These are phyloP conservation scores for Coemansia sp. DNA, from an alignment of 192 early-diverging fungal genomes.

Conservation along the genomic window DNA sequence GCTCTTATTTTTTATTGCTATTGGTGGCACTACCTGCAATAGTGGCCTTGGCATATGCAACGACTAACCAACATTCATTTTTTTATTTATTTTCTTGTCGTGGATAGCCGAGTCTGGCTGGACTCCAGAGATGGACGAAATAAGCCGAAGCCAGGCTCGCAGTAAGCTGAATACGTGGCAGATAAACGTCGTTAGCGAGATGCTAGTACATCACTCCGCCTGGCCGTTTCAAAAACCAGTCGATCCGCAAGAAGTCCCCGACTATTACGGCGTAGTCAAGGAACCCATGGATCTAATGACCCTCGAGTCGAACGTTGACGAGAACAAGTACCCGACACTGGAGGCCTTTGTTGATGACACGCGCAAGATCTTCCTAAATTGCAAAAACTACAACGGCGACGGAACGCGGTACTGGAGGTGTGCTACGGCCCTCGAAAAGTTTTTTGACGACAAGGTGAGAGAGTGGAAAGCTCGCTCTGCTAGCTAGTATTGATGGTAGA, in stretches of 20 bases:
- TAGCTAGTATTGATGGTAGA: constrained; percentile 8
- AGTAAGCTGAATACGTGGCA: constrained; percentile 55
- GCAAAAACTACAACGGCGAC: constrained; percentile 87
- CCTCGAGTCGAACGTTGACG: constrained; percentile 77
- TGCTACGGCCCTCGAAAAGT: constrained; percentile 71
- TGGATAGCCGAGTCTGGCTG: constrained; percentile 80
- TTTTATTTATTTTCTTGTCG: neutral
- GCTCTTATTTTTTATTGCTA: neutral
- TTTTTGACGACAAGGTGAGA: constrained; percentile 70
- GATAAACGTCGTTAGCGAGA: constrained; percentile 71
- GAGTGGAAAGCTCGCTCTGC: constrained; percentile 57
- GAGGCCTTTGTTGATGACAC: constrained; percentile 82
- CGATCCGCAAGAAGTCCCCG: constrained; percentile 78
- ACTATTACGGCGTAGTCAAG: constrained; percentile 94
- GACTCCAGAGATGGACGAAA: constrained; percentile 81
- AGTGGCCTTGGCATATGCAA: too few relatives aligned
- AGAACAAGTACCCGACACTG: constrained; percentile 77
- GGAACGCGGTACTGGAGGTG: constrained; percentile 78
- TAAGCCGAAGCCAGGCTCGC: constrained; percentile 35
- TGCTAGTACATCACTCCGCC: constrained; percentile 70
- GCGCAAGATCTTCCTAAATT: constrained; percentile 92
- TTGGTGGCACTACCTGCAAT: neutral
- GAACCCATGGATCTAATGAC: constrained; percentile 96
- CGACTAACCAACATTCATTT: neutral
- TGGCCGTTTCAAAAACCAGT: constrained; percentile 97